Evolutionary conservation across 1,284 basidiomycete genomes (phyloP), one percentile per base, ranked within the genome.

Genomic region (Coriolopsis trogii): DNA sequence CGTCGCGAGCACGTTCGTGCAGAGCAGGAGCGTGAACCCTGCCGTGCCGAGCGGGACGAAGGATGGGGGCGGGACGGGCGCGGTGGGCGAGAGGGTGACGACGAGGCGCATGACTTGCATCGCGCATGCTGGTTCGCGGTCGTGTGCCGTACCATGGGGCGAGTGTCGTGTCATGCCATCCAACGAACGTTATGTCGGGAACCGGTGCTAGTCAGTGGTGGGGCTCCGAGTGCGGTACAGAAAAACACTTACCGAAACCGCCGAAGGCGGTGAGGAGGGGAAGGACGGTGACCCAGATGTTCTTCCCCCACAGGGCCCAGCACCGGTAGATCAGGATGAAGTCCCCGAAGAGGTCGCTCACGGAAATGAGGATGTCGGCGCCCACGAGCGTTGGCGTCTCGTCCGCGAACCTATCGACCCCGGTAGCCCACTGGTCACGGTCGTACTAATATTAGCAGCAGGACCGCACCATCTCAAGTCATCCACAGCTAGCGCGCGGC

Each of bases 281-380:
- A 2, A 70, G 34, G 16, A 70, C 46, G 20, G 65, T 31, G 28
- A 74, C 26, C 40, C 59, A 62, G 46, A 66, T 62, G 23, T 63
- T 66, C 49, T 59, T 60, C 0, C 51, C 64, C 70, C 72, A 73
- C 24, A 73, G 41, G 45, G 71, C 23, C 65, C 70, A 75, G 60
- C 73, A 75, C 34, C 73, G 74, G 39, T 72, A 75, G 12, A 74
- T 53, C 39, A 74, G 67, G 26, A 68, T 48, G 39, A 67, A 31
- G 47, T 74, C 71, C 4, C 69, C 71, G 15, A 74, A 33, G 33
- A 75, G 62, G 60, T 73, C 72, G 1, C 66, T 67, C 34, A 73
- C 51, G 1, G 70, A 73, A 45, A 74, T 63, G 34, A 73, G 50
- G 16, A 67, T 49, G 56, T 71, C 70, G 4, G 62, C 70, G 3